Evolutionary conservation across 2,329 filamentous ascomycete genomes (phyloP).

Genomic region (Nemania abortiva): DNA sequence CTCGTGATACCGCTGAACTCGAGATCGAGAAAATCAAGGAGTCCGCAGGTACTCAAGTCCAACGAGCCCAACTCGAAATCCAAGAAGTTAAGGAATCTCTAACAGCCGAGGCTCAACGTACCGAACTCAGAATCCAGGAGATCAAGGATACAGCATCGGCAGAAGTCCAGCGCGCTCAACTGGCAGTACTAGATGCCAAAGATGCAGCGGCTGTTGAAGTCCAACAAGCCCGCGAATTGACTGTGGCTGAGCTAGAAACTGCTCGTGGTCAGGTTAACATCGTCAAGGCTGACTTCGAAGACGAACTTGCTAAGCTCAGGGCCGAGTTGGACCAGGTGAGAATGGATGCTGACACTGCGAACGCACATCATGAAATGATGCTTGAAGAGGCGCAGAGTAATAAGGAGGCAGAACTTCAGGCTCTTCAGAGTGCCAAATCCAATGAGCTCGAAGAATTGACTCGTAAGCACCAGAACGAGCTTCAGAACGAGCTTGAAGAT

Average conservation of each 20-base stretch:
- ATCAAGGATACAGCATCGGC: constrained; percentile 31
- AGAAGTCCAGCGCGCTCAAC: constrained; percentile 69
- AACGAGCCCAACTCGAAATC: constrained; percentile 81
- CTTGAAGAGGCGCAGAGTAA: constrained; percentile 82
- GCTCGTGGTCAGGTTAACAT: constrained; percentile 89
- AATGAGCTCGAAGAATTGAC: constrained; percentile 47
- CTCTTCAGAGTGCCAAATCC: constrained; percentile 58
- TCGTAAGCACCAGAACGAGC: constrained; percentile 72
- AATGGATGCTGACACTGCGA: constrained; percentile 83
- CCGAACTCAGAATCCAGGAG: constrained; percentile 34
- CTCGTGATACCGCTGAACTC: constrained; percentile 73
- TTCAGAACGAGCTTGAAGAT: constrained; percentile 79
- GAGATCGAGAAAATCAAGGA: constrained; percentile 34
- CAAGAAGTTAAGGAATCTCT: constrained; percentile 85
- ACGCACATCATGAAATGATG: constrained; percentile 84
- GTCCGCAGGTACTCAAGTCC: constrained; percentile 25
- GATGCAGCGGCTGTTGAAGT: constrained; percentile 84
- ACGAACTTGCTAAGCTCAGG: constrained; percentile 78
- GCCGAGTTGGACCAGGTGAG: constrained; percentile 81
- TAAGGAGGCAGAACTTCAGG: constrained; percentile 66
- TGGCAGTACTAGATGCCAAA: constrained; percentile 85
- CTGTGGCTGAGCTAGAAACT: constrained; percentile 85
- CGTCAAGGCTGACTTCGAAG: constrained; percentile 83
- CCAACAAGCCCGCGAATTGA: constrained; percentile 79
- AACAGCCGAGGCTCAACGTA: constrained; percentile 53